Evolutionary conservation across 176 grass and related monocot genomes (phyloP).

Genomic region (Carex kokanica): DNA sequence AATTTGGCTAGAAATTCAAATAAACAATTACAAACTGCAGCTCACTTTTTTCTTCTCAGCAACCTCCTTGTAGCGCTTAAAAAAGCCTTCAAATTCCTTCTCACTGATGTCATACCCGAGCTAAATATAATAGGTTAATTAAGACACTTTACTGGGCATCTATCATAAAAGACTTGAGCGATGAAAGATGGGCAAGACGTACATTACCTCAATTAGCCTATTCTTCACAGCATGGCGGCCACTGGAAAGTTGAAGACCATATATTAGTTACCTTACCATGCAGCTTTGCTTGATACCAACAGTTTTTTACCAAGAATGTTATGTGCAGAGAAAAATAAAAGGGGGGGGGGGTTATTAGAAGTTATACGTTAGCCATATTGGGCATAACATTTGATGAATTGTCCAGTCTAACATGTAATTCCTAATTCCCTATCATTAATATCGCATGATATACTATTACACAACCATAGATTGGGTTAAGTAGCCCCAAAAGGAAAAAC

Average conservation of each 20-base stretch:
- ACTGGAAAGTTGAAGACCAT: constrained; percentile 46
- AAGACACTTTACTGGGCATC: constrained; percentile 4
- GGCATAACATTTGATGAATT: no score
- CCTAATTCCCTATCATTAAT: no score
- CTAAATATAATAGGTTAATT: constrained; percentile 32
- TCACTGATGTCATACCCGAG: constrained; percentile 85
- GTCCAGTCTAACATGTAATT: no score
- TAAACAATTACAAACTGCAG: background rate
- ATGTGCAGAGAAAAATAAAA: background rate
- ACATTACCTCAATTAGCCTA: constrained; percentile 76
- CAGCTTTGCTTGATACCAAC: background rate
- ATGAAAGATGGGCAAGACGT: constrained; percentile 14
- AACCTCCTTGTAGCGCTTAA: constrained; percentile 96
- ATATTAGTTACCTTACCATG: background rate
- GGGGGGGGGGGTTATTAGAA: background rate
- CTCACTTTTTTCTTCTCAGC: constrained; percentile 98
- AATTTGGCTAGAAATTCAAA: background rate
- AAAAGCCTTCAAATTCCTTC: constrained; percentile 89
- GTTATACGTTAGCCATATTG: no score
- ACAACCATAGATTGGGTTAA: background rate
- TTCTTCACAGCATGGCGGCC: constrained; percentile 90
- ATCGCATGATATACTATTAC: background rate
- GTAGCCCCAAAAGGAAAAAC: background rate
- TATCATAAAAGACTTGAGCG: constrained; percentile 14
- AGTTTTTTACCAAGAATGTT: background rate